Evolutionary conservation across 2,329 filamentous ascomycete species (phyloP), one percentile per base, ranked within the genome.

Genomic region (Beauveria brongniartii): DNA sequence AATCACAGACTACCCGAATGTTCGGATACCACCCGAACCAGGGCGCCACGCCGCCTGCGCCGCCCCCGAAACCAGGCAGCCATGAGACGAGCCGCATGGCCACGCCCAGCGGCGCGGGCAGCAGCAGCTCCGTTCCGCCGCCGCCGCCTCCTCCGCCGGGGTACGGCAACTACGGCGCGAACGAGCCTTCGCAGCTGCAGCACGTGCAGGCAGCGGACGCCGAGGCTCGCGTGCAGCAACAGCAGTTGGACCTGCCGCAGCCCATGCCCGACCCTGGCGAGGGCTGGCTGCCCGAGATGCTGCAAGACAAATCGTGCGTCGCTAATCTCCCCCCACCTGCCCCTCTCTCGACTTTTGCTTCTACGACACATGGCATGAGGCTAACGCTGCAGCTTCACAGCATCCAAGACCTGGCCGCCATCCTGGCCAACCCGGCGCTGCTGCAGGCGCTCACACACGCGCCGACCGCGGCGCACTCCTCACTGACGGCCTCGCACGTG

Each of bases 271-370:
- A 87, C 65, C 84, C 84, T 0, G 84, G 86, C 22, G 85, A 89
- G 57, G 82, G 86, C 64, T 96, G 92, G 92, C 79, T 96, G 3
- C 92, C 92, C 1, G 82, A 84, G 63, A 77, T 85, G 14, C 76
- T 97, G 2, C 83, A 89, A 69, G 89, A 94, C 69, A 95, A 94
- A 77, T 87, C 90, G 91, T 95, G 78, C 65, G 84, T 51, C 48
- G 16, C 61, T 59, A 52, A 47, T 50, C 55, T 54, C 26, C 5
- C 18, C n/a, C 18, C 37, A n/a, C 26, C 14, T 55, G 28, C 24
- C 26, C 30, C 41, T 3, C 1, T 9, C 34, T 34, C 8, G 30
- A 34, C 3, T 34, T 34, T 34, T 30, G 7, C 28, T 28, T 34
- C 30, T 12, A 14, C 34, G 12, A 37, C 34, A 37, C 3, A 37